phyloP scores from a whole-genome alignment of 352 stramenopile species.

The Lagenidium sp. region DNA sequence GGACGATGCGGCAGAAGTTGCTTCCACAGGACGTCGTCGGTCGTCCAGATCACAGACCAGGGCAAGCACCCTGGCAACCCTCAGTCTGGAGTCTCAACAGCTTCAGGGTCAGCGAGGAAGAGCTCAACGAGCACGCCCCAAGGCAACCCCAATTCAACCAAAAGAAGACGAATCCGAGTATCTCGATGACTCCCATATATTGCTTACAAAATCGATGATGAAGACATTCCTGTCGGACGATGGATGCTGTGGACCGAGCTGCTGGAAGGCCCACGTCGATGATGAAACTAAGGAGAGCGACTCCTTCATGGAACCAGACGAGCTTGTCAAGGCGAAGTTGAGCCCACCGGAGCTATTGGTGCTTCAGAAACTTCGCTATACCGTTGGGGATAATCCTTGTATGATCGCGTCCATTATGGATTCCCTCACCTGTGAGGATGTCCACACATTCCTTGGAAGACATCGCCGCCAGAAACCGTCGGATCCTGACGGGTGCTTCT shows the following conservation, averaged over 20 bases:
- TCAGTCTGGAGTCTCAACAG: no score
- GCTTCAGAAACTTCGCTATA: slow-evolving; percentile 38
- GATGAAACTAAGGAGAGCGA: not conserved
- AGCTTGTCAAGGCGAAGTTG: slow-evolving; percentile 12
- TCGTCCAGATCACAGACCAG: slow-evolving; percentile 4
- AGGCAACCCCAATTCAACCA: slow-evolving; percentile 46
- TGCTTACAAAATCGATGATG: not conserved
- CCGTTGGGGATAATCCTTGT: slow-evolving; percentile 56
- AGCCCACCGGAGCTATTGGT: slow-evolving; percentile 38
- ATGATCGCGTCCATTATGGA: slow-evolving; percentile 51
- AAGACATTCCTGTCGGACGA: slow-evolving; percentile 3
- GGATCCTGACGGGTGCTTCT: slow-evolving; percentile 20
- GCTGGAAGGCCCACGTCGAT: slow-evolving; percentile 4
- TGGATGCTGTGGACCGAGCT: no score
- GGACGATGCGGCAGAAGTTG: not conserved
- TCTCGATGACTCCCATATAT: no score
- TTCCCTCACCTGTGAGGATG: slow-evolving; percentile 43
- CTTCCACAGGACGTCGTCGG: slow-evolving; percentile 41
- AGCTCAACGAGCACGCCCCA: not conserved
- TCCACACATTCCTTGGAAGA: slow-evolving; percentile 36
- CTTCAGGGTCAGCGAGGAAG: not conserved
- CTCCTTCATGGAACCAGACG: slow-evolving; percentile 14
- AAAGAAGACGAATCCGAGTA: slow-evolving; percentile 31
- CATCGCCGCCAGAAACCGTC: slow-evolving; percentile 21
- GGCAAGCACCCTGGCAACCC: no score